Base-by-base conservation (phyloP, 1,284 basidiomycete genomes). In the Pisolithus thermaeus region DNA sequence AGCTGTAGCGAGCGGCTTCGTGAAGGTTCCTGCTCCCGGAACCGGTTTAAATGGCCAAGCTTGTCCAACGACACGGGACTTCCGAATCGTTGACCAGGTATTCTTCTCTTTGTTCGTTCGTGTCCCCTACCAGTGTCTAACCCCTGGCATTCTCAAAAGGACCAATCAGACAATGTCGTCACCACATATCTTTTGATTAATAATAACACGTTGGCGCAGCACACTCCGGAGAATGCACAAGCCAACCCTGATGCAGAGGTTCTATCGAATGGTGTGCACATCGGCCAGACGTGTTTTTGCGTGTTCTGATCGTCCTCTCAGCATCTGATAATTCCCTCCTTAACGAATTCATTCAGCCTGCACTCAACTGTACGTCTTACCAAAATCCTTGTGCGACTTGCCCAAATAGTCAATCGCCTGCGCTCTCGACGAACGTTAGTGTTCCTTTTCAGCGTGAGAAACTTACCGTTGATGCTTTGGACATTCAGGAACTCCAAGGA, bases 301-400 rank as follows among this genome's bases (percentile, higher is more conserved):
- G 18, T 14, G 16, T 12, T 22, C 27, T 43, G 23, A 27, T 3
- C 27, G 7, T 25, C 8, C 23, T 1, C 3, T 7, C 23, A 62
- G 61, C 60, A 36, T 62, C 61, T 20, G 63, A 62, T 44, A 65
- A 65, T 45, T 53, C 54, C 5, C 62, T 65, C 22, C 27, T 62
- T 9, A 65, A 56, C 14, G 20, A 56, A 28, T 62, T 56, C 51
- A 51, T 62, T 20, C 55, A 65, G 40, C 63, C 60, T 30, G 18
- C 63, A 3, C 59, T 61, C 22, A 57, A 61, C 12, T 64, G 62
- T 38, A 6, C 56, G 30, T 49, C 58, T 27, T 62, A 49, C 37
- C 60, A 65, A 50, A 62, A 65, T 32, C 49, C 61, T 38, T 65
- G 63, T 38, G 38, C 56, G 14, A 62, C 61, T 3, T 64, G 60